These are phyloP conservation scores for Ocimum tenuiflorum DNA, from an alignment of 257 asterid species.

Conservation along the genomic window DNA sequence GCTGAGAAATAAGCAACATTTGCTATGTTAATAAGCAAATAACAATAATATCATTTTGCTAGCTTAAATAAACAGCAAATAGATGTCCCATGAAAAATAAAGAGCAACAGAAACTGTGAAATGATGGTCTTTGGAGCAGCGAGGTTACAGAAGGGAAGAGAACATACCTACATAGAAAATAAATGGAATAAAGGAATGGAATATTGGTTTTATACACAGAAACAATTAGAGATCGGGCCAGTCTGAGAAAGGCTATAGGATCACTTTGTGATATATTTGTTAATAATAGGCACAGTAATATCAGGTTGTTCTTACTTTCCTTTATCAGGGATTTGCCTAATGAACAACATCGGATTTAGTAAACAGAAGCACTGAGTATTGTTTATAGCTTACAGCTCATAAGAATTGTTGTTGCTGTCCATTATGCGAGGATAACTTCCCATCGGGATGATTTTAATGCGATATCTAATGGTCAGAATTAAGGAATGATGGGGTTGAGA, in stretches of 20 bases:
- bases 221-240: background rate
- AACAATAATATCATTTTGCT: background rate
- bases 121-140: too few species aligned
- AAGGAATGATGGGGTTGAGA: slow-evolving; percentile 30
- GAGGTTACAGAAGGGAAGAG: too few species aligned
- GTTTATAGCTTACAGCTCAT: slow-evolving; percentile 71
- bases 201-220: background rate
- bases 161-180: background rate
- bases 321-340: background rate
- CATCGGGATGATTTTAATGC: slow-evolving; percentile 89
- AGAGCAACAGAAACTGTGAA: too few species aligned
- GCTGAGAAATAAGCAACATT: slow-evolving; percentile 43
- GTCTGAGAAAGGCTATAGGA: background rate
- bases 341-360: slow-evolving; percentile 7
- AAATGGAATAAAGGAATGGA: background rate
- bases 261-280: background rate
- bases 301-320: background rate
- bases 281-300: background rate
- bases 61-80: slow-evolving; percentile 5
- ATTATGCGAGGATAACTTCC: slow-evolving; percentile 98
- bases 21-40: background rate
- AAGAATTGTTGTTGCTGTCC: slow-evolving; percentile 78
- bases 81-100: too few species aligned
- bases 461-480: slow-evolving; percentile 51
- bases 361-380: background rate